Base-by-base conservation (phyloP, 2,329 filamentous ascomycete species). In the Nemania bipapillata region DNA sequence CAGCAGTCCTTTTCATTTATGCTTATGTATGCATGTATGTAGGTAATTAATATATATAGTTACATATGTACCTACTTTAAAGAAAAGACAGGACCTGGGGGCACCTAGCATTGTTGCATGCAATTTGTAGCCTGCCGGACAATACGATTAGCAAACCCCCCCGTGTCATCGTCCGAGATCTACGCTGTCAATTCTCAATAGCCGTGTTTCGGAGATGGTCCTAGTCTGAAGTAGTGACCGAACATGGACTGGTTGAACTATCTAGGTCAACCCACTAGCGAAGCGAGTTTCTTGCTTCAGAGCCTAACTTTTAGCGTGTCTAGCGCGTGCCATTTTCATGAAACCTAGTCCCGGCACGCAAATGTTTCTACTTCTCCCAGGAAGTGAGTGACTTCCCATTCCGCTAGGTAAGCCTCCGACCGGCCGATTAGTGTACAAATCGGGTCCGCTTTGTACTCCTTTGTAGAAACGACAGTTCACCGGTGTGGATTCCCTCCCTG, bases 401-500 rank as follows among this genome's bases (percentile, higher is more conserved):
- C n/a, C 47, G 11, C 47, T 50, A 24, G 40, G 50, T 62, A 45
- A 40, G 42, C 45, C 37, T 55, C 35, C 28, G 20, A 35, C 28
- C 24, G 22, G 17, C 30, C 30, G 30, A 32, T 4, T 42, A 42
- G 40, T 42, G 47, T 11, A n/a, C 45, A 17, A 42, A 17, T 42
- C n/a, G 35, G 45, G 35, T 45, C 47, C 53, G 30, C 56, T 60
- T 49, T 20, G 56, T 50, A 66, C 35, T 56, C 30, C 30, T 58
- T 53, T 67, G 45, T 57, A 37, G 11, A 52, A 17, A 57, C 28
- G 17, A 24, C 62, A 52, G 66, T 61, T 68, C 61, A 68, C 66
- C 66, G 66, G 66, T 68, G 66, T 65, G 66, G 66, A 28, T 57
- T 69, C 45, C 30, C 35, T 32, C 63, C 59, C 59, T 60, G 59